Conservation (phyloP, 257 asterid species). For the Przewalskia tangutica region DNA sequence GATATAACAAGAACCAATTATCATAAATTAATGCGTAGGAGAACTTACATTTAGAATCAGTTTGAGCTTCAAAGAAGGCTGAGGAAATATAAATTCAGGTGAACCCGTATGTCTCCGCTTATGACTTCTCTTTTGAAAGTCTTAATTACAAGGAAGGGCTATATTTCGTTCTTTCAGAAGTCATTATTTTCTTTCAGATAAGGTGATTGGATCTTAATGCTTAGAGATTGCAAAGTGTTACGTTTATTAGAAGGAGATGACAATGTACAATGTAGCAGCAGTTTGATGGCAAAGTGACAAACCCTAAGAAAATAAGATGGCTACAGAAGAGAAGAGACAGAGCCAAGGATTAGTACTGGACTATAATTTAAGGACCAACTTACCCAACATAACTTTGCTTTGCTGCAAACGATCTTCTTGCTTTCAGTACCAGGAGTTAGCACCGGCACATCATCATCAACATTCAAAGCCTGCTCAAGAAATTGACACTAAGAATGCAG, state of each 20-base stretch:
- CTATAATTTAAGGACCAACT: neutral
- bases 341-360: neutral
- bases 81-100: neutral
- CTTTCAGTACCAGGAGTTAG: neutral
- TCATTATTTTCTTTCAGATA: neutral
- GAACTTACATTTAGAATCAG: neutral
- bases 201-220: neutral
- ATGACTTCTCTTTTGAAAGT: neutral
- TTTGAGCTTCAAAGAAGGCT: neutral
- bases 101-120: neutral
- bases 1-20: neutral
- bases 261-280: neutral
- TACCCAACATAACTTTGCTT: slow-evolving; percentile 1
- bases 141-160: neutral
- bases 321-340: neutral
- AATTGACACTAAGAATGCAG: neutral
- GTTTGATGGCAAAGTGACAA: neutral
- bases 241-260: neutral
- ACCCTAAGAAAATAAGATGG: neutral
- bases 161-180: neutral
- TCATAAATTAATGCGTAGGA: neutral
- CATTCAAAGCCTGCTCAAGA: slow-evolving; percentile 2
- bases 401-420: neutral
- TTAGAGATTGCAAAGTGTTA: neutral
- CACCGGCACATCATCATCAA: neutral